A percentile compares a stretch with the other conserved stretches of the same genome.
Conservation (phyloP, 352 stramenopile species). For the Blastocystis sp. region DNA sequence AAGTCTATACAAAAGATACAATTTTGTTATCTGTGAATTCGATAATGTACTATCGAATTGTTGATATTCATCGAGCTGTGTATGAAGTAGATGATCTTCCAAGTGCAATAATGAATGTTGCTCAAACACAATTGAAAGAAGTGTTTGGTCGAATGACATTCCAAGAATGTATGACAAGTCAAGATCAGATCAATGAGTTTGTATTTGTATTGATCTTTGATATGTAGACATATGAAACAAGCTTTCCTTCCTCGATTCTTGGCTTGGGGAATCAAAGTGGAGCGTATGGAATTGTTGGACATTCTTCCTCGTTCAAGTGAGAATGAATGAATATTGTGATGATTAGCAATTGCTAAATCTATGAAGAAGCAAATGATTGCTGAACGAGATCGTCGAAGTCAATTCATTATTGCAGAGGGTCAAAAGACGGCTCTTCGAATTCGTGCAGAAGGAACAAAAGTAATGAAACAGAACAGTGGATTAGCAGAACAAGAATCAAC, state of each 20-base stretch:
- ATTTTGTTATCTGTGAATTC: conserved; percentile 65
- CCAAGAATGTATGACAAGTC: conserved; percentile 65
- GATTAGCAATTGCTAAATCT: conserved; percentile 63
- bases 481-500: conserved; percentile 67
- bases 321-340: background rate
- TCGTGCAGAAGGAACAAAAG: conserved; percentile 66
- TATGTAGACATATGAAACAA: conserved; percentile 65
- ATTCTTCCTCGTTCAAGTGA: conserved; percentile 63
- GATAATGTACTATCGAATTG: conserved; percentile 67
- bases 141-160: conserved; percentile 68
- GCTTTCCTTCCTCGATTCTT: conserved; percentile 65
- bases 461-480: conserved; percentile 67
- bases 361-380: conserved; percentile 68
- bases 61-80: conserved; percentile 66
- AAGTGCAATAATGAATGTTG: conserved; percentile 65
- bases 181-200: conserved; percentile 65
- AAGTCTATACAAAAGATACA: conserved; percentile 66
- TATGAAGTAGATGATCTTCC: conserved; percentile 67
- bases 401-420: conserved; percentile 67
- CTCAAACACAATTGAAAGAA: conserved; percentile 67
- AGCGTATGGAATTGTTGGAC: conserved; percentile 67
- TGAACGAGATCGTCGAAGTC: conserved; percentile 65
- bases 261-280: conserved; percentile 65
- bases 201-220: background rate
- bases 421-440: conserved; percentile 66